Evolutionary conservation across 805 yeast genomes (phyloP).

Genomic region (Lipomyces lipofer): DNA sequence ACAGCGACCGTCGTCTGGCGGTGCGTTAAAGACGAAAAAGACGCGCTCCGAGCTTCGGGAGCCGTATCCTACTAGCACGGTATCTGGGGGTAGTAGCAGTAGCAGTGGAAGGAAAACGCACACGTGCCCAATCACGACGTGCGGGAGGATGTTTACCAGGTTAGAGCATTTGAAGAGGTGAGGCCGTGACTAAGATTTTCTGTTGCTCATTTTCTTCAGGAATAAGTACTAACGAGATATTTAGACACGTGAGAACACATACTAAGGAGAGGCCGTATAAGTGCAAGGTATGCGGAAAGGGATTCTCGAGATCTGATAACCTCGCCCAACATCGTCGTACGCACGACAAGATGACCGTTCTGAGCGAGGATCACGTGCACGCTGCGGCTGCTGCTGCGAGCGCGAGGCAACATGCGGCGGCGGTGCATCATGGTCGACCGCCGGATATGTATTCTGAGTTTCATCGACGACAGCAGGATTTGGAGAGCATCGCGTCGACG

Average conservation of each 20-base stretch:
- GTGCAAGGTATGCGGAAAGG: conserved; percentile 27
- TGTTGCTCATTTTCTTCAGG: too few species aligned
- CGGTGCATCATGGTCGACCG: conserved; percentile 28
- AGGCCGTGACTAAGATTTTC: neutral
- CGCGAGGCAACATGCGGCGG: conserved; percentile 20
- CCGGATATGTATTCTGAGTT: conserved; percentile 8
- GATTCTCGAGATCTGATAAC: conserved; percentile 30
- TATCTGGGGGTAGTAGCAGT: neutral
- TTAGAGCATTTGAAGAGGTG: conserved; percentile 29
- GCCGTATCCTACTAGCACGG: conserved; percentile 8
- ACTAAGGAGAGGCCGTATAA: conserved; percentile 30
- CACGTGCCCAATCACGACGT: conserved; percentile 28
- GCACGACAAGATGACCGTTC: conserved; percentile 27
- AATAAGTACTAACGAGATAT: neutral
- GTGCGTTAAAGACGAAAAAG: conserved; percentile 1
- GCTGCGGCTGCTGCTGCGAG: conserved; percentile 18
- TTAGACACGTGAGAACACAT: conserved; percentile 30
- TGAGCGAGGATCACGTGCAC: conserved; percentile 22
- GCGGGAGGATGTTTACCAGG: conserved; percentile 28
- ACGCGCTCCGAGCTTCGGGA: conserved; percentile 1
- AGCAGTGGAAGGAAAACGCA: conserved; percentile 26
- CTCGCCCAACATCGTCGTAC: conserved; percentile 31
- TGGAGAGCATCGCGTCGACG: neutral
- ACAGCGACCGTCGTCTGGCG: neutral
- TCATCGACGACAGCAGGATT: conserved; percentile 1